Percentiles rank a stretch among this genome's conserved stretches.
Conservation (phyloP, 129 eudicot species). For the Arctium minus region DNA sequence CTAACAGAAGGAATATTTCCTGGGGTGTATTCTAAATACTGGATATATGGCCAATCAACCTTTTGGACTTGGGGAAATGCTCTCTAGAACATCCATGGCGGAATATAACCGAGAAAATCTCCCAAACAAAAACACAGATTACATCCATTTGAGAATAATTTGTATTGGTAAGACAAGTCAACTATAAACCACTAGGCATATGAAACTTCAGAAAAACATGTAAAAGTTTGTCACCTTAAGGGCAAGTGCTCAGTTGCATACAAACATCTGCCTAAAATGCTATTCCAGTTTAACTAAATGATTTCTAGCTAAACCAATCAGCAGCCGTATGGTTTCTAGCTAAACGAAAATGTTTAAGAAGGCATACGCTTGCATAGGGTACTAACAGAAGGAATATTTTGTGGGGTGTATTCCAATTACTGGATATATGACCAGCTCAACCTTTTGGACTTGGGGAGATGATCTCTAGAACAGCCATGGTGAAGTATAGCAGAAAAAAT, state of each 20-base stretch:
- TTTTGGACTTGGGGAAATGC: not conserved
- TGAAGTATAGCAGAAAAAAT: too few species aligned
- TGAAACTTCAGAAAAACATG: not conserved
- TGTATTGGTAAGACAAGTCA: not conserved
- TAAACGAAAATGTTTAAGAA: not conserved
- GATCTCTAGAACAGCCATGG: not conserved
- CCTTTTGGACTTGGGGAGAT: not conserved
- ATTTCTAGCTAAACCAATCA: conserved; percentile 33
- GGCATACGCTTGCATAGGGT: not conserved
- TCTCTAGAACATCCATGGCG: not conserved
- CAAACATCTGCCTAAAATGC: conserved; percentile 74
- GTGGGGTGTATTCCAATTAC: not conserved
- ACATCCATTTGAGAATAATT: not conserved
- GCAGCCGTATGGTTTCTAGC: not conserved
- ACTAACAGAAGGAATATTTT: not conserved
- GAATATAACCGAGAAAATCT: too few species aligned
- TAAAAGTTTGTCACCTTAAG: conserved; percentile 50
- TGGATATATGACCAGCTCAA: not conserved
- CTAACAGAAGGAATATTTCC: not conserved
- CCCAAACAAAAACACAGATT: not conserved
- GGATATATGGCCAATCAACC: not conserved
- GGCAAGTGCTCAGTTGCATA: conserved; percentile 74
- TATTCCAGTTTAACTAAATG: conserved; percentile 81
- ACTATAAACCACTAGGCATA: conserved; percentile 2
- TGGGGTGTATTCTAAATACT: not conserved